Percentiles rank a stretch among this genome's conserved stretches.
phyloP scores from a whole-genome alignment of 202 grass and related monocot species.

The Sporobolus alterniflorus region DNA sequence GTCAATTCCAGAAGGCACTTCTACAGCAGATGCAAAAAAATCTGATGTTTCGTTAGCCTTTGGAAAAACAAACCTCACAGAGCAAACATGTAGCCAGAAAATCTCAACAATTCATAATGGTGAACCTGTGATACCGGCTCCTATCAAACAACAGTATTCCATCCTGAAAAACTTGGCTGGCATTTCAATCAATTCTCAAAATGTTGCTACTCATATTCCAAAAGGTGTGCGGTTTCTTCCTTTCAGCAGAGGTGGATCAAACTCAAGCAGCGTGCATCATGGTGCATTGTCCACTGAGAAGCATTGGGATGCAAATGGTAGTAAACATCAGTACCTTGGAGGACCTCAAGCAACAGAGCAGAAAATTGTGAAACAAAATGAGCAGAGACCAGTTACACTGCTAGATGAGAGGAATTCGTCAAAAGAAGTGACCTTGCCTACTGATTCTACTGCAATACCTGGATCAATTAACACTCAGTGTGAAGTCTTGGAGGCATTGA shows the following conservation, averaged over 20 bases:
- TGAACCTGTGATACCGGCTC: conserved; percentile 27
- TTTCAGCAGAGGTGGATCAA: conserved; percentile 38
- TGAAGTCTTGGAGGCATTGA: conserved; percentile 79
- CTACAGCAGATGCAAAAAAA: conserved; percentile 52
- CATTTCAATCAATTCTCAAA: conserved; percentile 42
- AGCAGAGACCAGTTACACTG: conserved; percentile 26
- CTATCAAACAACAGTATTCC: conserved; percentile 30
- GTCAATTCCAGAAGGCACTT: conserved; percentile 42
- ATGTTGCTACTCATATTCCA: conserved; percentile 44
- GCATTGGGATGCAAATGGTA: conserved; percentile 20
- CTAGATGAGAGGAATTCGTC: conserved; percentile 28
- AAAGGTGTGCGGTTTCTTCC: conserved; percentile 87
- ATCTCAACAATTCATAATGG: conserved; percentile 29
- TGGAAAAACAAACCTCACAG: conserved; percentile 48
- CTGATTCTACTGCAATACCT: conserved; percentile 32
- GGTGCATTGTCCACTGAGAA: conserved; percentile 38
- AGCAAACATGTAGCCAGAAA: conserved; percentile 52
- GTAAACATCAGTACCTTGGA: conserved; percentile 37
- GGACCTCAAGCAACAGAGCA: conserved; percentile 23
- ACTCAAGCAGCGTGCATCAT: conserved; percentile 22
- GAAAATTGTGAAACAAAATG: conserved; percentile 22
- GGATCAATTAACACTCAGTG: conserved; percentile 37
- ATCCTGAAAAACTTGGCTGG: conserved; percentile 45
- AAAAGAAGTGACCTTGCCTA: conserved; percentile 31
- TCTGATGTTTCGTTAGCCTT: conserved; percentile 30